These are phyloP conservation scores for Sonneratia caseolaris DNA, from an alignment of 345 rosid species.

Conservation along the genomic window DNA sequence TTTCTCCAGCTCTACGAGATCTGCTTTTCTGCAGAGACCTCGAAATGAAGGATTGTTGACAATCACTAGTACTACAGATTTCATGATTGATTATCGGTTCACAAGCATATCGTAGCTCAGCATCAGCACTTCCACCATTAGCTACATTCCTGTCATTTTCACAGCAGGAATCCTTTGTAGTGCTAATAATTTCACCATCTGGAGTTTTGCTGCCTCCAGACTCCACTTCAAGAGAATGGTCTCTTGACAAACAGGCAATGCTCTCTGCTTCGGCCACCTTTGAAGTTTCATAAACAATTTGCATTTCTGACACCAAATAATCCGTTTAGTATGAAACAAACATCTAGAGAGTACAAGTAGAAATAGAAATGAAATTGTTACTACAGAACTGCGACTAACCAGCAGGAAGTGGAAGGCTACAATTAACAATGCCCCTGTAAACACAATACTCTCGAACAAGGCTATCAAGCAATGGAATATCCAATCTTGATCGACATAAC, in stretches of 20 bases:
- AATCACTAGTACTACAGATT: slow-evolving; percentile 83
- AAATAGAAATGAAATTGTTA: slow-evolving; percentile 8
- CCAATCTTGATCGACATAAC: slow-evolving; percentile 73
- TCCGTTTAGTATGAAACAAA: background rate
- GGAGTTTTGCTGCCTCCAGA: slow-evolving; percentile 35
- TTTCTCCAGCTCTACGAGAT: slow-evolving; percentile 42
- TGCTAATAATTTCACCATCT: slow-evolving; percentile 42
- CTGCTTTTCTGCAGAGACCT: slow-evolving; percentile 38
- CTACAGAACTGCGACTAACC: slow-evolving; percentile 24
- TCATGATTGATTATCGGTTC: slow-evolving; percentile 39
- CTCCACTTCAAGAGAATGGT: slow-evolving; percentile 44
- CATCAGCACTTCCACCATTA: slow-evolving; percentile 39
- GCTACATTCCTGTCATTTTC: slow-evolving; percentile 35
- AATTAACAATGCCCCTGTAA: slow-evolving; percentile 76
- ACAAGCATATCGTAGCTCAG: slow-evolving; percentile 46
- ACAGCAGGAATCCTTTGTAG: slow-evolving; percentile 26
- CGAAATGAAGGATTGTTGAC: slow-evolving; percentile 37
- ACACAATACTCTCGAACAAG: slow-evolving; percentile 86
- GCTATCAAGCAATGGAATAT: slow-evolving; percentile 66
- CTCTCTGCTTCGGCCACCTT: slow-evolving; percentile 12
- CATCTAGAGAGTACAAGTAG: slow-evolving; percentile 1
- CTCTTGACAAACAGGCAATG: slow-evolving; percentile 35
- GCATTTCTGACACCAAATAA: no score
- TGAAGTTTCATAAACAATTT: no score
- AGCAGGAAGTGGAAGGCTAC: slow-evolving; percentile 24